These are phyloP conservation scores for Serendipita indica DNA, from an alignment of 768 basidiomycete genomes.

Conservation along the genomic window DNA sequence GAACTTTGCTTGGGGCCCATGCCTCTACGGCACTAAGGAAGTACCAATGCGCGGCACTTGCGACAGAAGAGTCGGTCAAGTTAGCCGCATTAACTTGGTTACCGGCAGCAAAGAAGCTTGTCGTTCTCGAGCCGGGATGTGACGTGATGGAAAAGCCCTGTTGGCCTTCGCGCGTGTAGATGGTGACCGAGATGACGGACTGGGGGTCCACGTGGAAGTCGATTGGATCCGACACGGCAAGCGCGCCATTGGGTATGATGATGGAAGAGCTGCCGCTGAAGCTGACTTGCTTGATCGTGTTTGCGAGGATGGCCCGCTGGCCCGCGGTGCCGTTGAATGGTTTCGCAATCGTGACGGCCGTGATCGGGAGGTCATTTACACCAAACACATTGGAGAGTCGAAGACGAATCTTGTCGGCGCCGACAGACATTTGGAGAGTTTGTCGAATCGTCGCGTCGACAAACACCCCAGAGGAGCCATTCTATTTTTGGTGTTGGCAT, in stretches of 20 bases:
- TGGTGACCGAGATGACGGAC: slow-evolving; percentile 28
- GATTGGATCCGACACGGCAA: slow-evolving; percentile 33
- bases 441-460: slow-evolving; percentile 35
- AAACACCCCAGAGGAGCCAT: slow-evolving; percentile 30
- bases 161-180: slow-evolving; percentile 31
- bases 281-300: slow-evolving; percentile 26
- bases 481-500: too few species aligned
- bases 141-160: slow-evolving; percentile 25
- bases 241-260: slow-evolving; percentile 30
- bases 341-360: slow-evolving; percentile 30
- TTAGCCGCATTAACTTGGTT: slow-evolving; percentile 25
- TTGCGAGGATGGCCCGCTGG: slow-evolving; percentile 23
- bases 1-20: slow-evolving; percentile 22
- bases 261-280: slow-evolving; percentile 32
- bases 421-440: slow-evolving; percentile 32
- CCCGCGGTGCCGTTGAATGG: slow-evolving; percentile 28
- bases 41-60: slow-evolving; percentile 29
- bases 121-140: slow-evolving; percentile 38
- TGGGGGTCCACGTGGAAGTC: slow-evolving; percentile 27
- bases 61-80: slow-evolving; percentile 23
- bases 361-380: slow-evolving; percentile 28
- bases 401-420: slow-evolving; percentile 28
- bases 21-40: slow-evolving; percentile 32
- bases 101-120: slow-evolving; percentile 20
- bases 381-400: slow-evolving; percentile 38